Conservation (phyloP, 441 rosid species). For the Gossypium lobatum region DNA sequence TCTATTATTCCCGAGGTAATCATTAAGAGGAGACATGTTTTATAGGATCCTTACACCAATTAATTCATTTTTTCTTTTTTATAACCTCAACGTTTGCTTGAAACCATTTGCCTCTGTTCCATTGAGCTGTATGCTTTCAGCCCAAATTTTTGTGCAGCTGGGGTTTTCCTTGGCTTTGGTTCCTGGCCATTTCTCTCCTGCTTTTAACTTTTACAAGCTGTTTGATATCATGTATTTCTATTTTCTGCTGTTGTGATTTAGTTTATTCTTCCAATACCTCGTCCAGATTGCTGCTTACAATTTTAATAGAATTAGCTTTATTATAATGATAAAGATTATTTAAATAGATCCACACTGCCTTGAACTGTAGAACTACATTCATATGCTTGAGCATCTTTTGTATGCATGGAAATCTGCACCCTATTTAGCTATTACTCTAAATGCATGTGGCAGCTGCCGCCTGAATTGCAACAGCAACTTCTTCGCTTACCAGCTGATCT, state of each 20-base stretch:
- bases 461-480: slow-evolving; percentile 68
- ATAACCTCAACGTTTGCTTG: background rate
- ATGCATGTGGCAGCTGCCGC: slow-evolving; percentile 55
- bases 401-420: slow-evolving; percentile 5
- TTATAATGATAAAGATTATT: background rate
- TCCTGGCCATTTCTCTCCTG: background rate
- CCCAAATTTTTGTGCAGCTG: background rate
- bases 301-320: background rate
- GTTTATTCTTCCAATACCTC: background rate
- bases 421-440: background rate
- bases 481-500: slow-evolving; percentile 73
- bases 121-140: background rate
- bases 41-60: background rate
- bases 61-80: background rate
- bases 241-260: background rate
- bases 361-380: background rate
- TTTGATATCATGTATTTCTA: background rate
- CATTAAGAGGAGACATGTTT: background rate
- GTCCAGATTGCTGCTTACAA: background rate
- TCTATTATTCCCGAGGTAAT: slow-evolving; percentile 75
- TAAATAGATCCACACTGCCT: background rate
- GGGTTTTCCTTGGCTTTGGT: background rate
- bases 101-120: background rate
- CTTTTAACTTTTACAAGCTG: slow-evolving; percentile 3
- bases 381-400: slow-evolving; percentile 2